Conservation (phyloP, 352 stramenopile genomes). For the Phytopythium vexans region DNA sequence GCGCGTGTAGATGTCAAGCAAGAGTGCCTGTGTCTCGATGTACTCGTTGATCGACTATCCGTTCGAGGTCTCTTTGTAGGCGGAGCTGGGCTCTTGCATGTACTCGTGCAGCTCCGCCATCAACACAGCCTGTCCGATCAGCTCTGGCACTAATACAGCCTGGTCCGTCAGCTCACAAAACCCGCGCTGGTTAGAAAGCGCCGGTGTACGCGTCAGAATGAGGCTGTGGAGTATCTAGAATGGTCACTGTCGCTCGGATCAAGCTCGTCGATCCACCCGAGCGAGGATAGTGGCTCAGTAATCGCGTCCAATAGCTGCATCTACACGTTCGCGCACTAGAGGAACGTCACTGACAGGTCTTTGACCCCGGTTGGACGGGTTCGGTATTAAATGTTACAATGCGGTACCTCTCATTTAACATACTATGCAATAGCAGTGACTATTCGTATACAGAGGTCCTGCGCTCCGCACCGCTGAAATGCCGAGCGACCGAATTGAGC, state of each 20-base stretch:
- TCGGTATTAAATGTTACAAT: constrained; percentile 2
- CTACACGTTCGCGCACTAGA: constrained; percentile 49
- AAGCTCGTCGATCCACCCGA: constrained; percentile 54
- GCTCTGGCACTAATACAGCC: neutral
- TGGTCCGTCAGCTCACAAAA: constrained; percentile 61
- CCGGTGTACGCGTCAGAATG: constrained; percentile 65
- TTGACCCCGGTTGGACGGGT: too few relatives aligned
- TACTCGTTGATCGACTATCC: constrained; percentile 49
- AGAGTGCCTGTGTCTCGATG: constrained; percentile 41
- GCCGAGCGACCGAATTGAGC: neutral
- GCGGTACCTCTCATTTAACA: neutral
- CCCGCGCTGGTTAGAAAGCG: constrained; percentile 51
- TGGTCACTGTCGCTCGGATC: constrained; percentile 32
- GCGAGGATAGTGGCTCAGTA: constrained; percentile 36
- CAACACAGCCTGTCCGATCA: too few relatives aligned
- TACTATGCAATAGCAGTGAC: too few relatives aligned
- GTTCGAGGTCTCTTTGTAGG: constrained; percentile 44
- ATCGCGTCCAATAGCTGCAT: constrained; percentile 38
- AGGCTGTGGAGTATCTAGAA: constrained; percentile 62
- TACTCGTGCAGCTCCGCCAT: constrained; percentile 22
- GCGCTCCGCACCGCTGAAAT: neutral
- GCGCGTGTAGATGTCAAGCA: constrained; percentile 66
- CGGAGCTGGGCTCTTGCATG: constrained; percentile 17
- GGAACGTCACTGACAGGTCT: constrained; percentile 34
- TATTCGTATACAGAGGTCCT: too few relatives aligned